Evolutionary conservation across 768 basidiomycete species (phyloP), one percentile per base, ranked within the genome.

Genomic region (Exidia glandulosa): DNA sequence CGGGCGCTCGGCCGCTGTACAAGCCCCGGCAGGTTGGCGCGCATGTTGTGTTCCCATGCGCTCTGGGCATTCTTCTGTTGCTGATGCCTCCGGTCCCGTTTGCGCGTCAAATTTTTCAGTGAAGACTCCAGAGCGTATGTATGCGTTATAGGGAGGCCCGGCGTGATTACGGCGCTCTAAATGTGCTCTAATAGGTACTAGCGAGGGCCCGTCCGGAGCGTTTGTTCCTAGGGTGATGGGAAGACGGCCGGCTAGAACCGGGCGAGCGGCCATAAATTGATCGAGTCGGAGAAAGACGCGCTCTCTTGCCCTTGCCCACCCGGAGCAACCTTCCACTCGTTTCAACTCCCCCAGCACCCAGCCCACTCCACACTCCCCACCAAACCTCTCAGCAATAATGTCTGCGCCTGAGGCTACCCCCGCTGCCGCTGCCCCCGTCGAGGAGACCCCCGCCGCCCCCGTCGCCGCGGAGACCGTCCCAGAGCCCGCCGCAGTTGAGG

Each of bases 301-400:
- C 71, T 74, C 70, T 70, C 66, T 74, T 73, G 66, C 64, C 65
- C 66, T 71, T 75, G 73, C 71, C 71, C 79, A 73, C 74, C 71
- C 67, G 50, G 25, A 29, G 50, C 50, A 54, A 54, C 50, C 41
- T 54, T 54, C 50, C 50, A 54, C 50, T 54, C 50, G n/a, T 54
- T 68, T 64, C 58, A 52, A 50, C 54, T 61, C 61, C 64, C 61
- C 65, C 61, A 63, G 68, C 65, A 62, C 77, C 76, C 77, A 75
- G 72, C 75, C 76, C 75, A 72, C 76, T 76, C 79, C 74, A 76
- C 79, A 80, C 80, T 56, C 55, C 54, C 36, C 57, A 30, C 63
- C 30, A 41, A 56, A 33, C 60, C 50, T 41, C 34, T 48, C 70
- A 77, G 74, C 76, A 75, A 83, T 90, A 89, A 91, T 93, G 88